These are phyloP conservation scores for Penicillium concentricum DNA, from an alignment of 2,329 filamentous ascomycete species.

Conservation along the genomic window DNA sequence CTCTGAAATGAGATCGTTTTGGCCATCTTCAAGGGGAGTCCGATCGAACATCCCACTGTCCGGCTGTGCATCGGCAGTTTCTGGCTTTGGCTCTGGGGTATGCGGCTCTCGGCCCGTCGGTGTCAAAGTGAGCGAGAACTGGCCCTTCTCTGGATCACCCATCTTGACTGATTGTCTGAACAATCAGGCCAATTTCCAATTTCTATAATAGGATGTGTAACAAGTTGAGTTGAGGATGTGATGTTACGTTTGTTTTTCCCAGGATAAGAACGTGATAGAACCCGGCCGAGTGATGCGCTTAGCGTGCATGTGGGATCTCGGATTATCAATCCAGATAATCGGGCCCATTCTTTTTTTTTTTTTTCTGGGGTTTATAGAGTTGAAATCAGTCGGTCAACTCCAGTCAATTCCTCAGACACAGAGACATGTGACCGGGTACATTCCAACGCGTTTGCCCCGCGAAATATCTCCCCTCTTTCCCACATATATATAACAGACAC, in stretches of 20 bases:
- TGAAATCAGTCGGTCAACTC: background rate
- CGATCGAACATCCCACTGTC: background rate
- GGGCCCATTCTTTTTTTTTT: background rate
- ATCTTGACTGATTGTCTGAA: background rate
- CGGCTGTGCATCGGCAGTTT: background rate
- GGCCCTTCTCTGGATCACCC: background rate
- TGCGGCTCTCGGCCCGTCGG: background rate
- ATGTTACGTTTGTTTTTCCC: background rate
- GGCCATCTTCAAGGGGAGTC: background rate
- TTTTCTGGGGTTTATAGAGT: background rate
- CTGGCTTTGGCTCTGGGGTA: background rate
- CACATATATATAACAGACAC: background rate
- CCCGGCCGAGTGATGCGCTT: background rate
- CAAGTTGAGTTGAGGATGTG: background rate
- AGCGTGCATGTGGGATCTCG: conserved; percentile 1
- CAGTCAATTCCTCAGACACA: background rate
- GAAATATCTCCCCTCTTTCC: background rate
- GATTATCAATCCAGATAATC: background rate
- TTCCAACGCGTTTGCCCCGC: background rate
- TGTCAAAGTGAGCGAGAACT: background rate
- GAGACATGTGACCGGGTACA: background rate
- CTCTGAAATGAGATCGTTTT: background rate
- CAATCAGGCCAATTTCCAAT: background rate
- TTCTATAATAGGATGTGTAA: background rate
- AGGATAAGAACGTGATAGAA: conserved; percentile 6